phyloP scores from a whole-genome alignment of 73 alveolate species.

The Paramecium caudatum region DNA sequence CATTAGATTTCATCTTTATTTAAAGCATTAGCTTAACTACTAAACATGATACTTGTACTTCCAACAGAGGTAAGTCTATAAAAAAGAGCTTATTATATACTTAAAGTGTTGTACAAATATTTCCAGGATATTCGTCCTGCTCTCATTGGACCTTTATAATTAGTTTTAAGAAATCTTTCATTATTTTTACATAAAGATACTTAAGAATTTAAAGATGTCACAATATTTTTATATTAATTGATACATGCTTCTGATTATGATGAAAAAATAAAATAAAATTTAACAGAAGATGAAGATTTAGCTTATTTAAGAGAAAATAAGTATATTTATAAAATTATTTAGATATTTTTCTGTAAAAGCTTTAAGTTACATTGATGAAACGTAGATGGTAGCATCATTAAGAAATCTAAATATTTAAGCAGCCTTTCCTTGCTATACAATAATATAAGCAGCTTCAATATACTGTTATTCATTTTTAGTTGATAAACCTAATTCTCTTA shows the following conservation, averaged over 20 bases:
- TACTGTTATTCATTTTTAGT: slow-evolving; percentile 60
- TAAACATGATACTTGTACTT: slow-evolving; percentile 12
- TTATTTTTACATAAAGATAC: slow-evolving; percentile 3
- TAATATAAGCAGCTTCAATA: slow-evolving; percentile 56
- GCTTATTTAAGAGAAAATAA: slow-evolving; percentile 51
- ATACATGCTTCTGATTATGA: slow-evolving; percentile 44
- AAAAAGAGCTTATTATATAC: not conserved
- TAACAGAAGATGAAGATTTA: slow-evolving; percentile 48
- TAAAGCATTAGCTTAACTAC: not conserved
- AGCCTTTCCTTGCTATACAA: slow-evolving; percentile 35
- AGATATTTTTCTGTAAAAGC: slow-evolving; percentile 62
- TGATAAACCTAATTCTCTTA: slow-evolving; percentile 42
- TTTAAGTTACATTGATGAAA: slow-evolving; percentile 21
- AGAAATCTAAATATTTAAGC: slow-evolving; percentile 9
- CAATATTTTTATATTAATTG: slow-evolving; percentile 5
- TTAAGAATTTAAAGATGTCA: not conserved
- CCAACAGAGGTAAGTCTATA: not conserved
- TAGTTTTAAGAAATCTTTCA: slow-evolving; percentile 50
- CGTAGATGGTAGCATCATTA: not conserved
- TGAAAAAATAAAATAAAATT: slow-evolving; percentile 27
- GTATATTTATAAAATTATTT: not conserved
- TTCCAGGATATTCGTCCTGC: not conserved
- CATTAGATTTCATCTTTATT: not conserved
- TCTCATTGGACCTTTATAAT: not conserved
- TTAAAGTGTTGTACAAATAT: not conserved